Evolutionary conservation across 371 early-diverging fungal genomes (phyloP), one percentile per base, ranked within the genome.

Genomic region (Apophysomyces ossiformis): DNA sequence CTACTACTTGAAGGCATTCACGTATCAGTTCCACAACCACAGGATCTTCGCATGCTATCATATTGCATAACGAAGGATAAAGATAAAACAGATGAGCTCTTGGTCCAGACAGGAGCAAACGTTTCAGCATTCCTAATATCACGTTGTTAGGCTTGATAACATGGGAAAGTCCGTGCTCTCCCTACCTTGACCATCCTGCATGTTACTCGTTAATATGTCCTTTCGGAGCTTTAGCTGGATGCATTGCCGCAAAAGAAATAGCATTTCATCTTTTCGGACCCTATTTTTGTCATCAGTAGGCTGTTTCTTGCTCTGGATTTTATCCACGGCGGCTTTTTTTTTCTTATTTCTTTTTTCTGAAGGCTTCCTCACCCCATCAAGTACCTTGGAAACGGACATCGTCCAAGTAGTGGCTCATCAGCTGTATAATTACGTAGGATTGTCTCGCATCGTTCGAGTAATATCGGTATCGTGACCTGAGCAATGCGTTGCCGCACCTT

Each of bases 371-470:
- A 83, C 76, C 73, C 76, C 74, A 77, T 83, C 80, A 81, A 76
- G 70, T 79, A 87, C 86, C 90, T 86, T 65, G 96, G 93, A 75
- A 95, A 82, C 7, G 95, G 95, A 54, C 90, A 84, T 39, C 86
- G 83, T 16, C 95, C 95, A 57, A 91, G 77, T 38, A 91, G 70
- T 35, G 87, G 87, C 65, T 86, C 87, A 74, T 95, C 95, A n/a
- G 80, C 81, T 26, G 83, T 84, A 75, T 92, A 95, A 21, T 83
- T 76, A 37, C 84, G 78, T 18, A 97, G 69, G 8, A 93, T 86
- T 0, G 78, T 79, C 37, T 84, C 81, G 66, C 92, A 89, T 61
- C 91, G 86, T 35, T 89, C 85, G 58, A 95, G 75, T 64, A 97
- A 74, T 16, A 90, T 78, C 4, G 91, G 92, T 6, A 89, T 86